Percentiles rank a stretch among this genome's conserved stretches.
These are phyloP conservation scores for Amyloporia xantha DNA, from an alignment of 768 basidiomycete genomes.

Conservation along the genomic window DNA sequence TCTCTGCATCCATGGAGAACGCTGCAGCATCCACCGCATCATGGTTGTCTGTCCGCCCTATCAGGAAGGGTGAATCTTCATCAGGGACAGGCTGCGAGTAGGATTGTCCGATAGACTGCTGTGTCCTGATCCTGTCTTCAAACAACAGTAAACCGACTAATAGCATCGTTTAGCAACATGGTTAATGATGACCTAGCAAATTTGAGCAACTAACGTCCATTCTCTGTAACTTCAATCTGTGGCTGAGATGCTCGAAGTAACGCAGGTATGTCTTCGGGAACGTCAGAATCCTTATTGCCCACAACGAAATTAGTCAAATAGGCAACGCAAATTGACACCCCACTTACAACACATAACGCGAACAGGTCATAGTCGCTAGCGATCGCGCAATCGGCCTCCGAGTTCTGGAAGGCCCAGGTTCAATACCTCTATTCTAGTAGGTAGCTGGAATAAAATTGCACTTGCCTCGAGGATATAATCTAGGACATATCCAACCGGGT, in stretches of 20 bases:
- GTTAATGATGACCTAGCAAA: too few relatives aligned
- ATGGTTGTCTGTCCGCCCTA: too few relatives aligned
- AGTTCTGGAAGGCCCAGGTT: not conserved
- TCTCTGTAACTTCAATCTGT: conserved; percentile 7
- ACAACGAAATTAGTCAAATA: not conserved
- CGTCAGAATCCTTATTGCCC: not conserved
- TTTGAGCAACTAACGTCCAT: conserved; percentile 3
- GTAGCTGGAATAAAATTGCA: not conserved
- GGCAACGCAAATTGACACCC: not conserved
- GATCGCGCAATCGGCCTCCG: conserved; percentile 8
- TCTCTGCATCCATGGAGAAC: too few relatives aligned
- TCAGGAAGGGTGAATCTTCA: too few relatives aligned
- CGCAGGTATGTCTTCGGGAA: conserved; percentile 1
- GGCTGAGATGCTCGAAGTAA: conserved; percentile 1
- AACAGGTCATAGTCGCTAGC: conserved; percentile 8
- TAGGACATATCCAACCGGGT: conserved; percentile 11
- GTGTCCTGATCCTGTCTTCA: too few relatives aligned
- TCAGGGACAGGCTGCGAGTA: too few relatives aligned
- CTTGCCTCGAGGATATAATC: conserved; percentile 15
- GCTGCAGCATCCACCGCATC: too few relatives aligned
- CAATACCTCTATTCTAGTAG: not conserved
- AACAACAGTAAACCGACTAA: conserved; percentile 2
- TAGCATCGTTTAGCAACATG: too few relatives aligned
- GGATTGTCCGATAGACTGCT: too few relatives aligned
- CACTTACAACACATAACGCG: conserved; percentile 5